These are phyloP conservation scores for Fomitopsis schrenkii DNA, from an alignment of 1,284 basidiomycete genomes.

Conservation along the genomic window DNA sequence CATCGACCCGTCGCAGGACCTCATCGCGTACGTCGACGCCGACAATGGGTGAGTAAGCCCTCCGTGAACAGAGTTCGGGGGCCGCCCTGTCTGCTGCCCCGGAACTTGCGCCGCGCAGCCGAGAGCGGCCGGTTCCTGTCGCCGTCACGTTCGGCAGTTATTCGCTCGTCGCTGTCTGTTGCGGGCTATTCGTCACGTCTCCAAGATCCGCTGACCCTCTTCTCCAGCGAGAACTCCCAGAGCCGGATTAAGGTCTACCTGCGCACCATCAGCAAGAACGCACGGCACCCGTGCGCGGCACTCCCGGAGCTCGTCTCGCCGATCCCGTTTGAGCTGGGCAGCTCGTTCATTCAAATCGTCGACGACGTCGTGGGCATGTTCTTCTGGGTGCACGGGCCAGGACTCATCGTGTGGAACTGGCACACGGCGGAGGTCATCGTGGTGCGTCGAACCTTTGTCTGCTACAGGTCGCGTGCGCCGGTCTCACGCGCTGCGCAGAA, in stretches of 20 bases:
- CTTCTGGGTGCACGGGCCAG: constrained; percentile 31
- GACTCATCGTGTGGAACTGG: constrained; percentile 55
- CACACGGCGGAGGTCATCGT: constrained; percentile 38
- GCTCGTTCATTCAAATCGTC: constrained; percentile 44
- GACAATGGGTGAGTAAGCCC: constrained; percentile 16
- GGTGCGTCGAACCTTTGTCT: constrained; percentile 29
- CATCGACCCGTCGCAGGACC: constrained; percentile 59
- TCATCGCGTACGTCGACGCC: constrained; percentile 45
- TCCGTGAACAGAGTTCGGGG: neutral
- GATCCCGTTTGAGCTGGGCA: constrained; percentile 26
- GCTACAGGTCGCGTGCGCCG: neutral
- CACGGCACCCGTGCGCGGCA: constrained; percentile 34
- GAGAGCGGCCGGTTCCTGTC: neutral
- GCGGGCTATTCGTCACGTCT: neutral
- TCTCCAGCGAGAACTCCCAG: neutral
- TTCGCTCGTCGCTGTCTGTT: neutral
- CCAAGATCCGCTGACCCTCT: neutral
- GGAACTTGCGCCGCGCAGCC: neutral
- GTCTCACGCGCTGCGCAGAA: constrained; percentile 18
- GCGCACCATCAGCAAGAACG: constrained; percentile 39
- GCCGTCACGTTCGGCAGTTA: neutral
- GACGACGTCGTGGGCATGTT: constrained; percentile 49
- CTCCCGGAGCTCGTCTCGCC: constrained; percentile 21
- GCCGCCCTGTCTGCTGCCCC: constrained; percentile 2
- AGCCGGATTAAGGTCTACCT: constrained; percentile 21